These are phyloP conservation scores for Pythium scleroteichum DNA, from an alignment of 352 stramenopile species.

Conservation along the genomic window DNA sequence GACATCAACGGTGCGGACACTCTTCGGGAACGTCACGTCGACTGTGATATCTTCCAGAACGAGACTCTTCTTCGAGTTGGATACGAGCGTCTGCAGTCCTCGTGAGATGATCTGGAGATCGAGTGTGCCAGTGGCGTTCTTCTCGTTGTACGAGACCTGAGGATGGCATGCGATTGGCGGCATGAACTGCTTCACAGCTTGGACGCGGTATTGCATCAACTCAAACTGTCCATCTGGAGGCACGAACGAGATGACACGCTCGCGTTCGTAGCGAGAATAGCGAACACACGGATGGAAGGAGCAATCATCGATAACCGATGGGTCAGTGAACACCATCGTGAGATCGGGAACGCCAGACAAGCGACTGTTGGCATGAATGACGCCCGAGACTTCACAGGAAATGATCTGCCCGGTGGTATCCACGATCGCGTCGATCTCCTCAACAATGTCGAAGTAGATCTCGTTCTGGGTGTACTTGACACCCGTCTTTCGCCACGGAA, in stretches of 20 bases:
- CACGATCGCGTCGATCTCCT: slow-evolving; percentile 98
- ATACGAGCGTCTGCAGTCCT: slow-evolving; percentile 75
- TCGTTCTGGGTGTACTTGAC: slow-evolving; percentile 97
- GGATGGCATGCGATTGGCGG: slow-evolving; percentile 90
- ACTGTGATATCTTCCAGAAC: slow-evolving; percentile 92
- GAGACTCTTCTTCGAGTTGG: slow-evolving; percentile 78
- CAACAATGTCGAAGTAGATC: slow-evolving; percentile 99
- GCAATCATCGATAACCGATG: slow-evolving; percentile 96
- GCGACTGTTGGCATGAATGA: slow-evolving; percentile 94
- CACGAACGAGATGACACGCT: slow-evolving; percentile 97
- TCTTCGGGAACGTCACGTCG: slow-evolving; percentile 96
- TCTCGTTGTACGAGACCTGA: slow-evolving; percentile 82
- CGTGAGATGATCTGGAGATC: slow-evolving; percentile 73
- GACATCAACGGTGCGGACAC: slow-evolving; percentile 93
- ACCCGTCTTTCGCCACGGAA: slow-evolving; percentile 96
- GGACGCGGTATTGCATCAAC: slow-evolving; percentile 87
- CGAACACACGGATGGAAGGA: slow-evolving; percentile 98
- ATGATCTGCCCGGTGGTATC: slow-evolving; percentile 90
- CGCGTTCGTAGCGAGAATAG: slow-evolving; percentile 95
- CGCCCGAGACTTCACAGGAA: slow-evolving; percentile 94
- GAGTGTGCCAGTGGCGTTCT: slow-evolving; percentile 57
- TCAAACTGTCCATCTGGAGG: slow-evolving; percentile 98
- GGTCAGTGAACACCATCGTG: slow-evolving; percentile 96
- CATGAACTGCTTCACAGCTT: slow-evolving; percentile 72
- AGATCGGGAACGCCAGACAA: slow-evolving; percentile 97